Percentiles rank a stretch among this genome's conserved stretches.
Evolutionary conservation across 495 filamentous ascomycete species (phyloP).

Genomic region (Xylaria palmicola): DNA sequence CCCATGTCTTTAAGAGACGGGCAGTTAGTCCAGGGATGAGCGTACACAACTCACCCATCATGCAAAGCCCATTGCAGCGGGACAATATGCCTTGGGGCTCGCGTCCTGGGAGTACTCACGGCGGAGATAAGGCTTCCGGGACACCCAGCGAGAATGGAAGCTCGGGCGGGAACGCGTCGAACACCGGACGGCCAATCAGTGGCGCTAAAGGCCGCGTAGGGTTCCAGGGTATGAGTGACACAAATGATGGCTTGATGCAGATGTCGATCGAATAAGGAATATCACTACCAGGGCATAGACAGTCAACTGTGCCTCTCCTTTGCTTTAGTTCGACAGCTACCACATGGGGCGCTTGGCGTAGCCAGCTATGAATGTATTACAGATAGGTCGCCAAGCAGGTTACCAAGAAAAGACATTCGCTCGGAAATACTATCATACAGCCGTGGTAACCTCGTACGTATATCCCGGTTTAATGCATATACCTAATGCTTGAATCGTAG

Average conservation of each 20-base stretch:
- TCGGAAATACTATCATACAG: too few relatives aligned
- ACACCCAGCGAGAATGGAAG: conserved; percentile 43
- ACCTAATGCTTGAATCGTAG: too few relatives aligned
- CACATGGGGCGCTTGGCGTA: too few relatives aligned
- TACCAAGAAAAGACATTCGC: too few relatives aligned
- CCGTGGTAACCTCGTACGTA: too few relatives aligned
- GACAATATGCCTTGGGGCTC: conserved; percentile 72
- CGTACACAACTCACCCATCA: conserved; percentile 83
- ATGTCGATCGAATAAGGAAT: conserved; percentile 83
- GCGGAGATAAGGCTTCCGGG: conserved; percentile 50
- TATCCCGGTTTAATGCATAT: too few relatives aligned
- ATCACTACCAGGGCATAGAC: background rate
- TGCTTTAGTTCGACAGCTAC: background rate
- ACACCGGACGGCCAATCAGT: conserved; percentile 21
- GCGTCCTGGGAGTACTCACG: conserved; percentile 56
- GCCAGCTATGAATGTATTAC: too few relatives aligned
- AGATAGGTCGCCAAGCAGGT: too few relatives aligned
- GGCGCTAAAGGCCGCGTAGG: conserved; percentile 61
- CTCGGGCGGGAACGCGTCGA: conserved; percentile 25
- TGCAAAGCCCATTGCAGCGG: conserved; percentile 74
- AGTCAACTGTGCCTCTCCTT: background rate
- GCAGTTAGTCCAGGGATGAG: conserved; percentile 90
- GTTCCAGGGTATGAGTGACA: conserved; percentile 93
- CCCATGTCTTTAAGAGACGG: conserved; percentile 83
- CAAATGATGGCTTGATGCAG: conserved; percentile 92